phyloP scores from a whole-genome alignment of 2,329 filamentous ascomycete genomes.

The Triangularia setosa region DNA sequence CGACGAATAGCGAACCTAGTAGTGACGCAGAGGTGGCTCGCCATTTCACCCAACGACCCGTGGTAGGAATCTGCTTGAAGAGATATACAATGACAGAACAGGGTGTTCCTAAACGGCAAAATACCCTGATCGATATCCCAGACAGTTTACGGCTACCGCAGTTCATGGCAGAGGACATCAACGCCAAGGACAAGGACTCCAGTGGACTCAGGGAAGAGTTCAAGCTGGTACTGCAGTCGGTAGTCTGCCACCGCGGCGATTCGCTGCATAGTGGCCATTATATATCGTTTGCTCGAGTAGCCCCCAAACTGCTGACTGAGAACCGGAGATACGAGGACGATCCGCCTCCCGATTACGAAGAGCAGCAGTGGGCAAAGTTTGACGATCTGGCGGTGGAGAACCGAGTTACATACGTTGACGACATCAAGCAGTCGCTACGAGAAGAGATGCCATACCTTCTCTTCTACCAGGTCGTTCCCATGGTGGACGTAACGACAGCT shows the following conservation, averaged over 20 bases:
- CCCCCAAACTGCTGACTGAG: conserved; percentile 57
- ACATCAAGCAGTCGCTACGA: conserved; percentile 70
- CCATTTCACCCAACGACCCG: conserved; percentile 80
- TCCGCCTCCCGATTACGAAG: conserved; percentile 62
- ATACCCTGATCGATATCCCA: conserved; percentile 88
- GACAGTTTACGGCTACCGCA: conserved; percentile 75
- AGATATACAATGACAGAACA: conserved; percentile 73
- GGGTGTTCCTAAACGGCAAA: conserved; percentile 66
- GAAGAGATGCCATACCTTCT: conserved; percentile 91
- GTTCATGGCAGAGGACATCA: conserved; percentile 77
- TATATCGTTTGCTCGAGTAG: conserved; percentile 75
- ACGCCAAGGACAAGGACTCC: conserved; percentile 52
- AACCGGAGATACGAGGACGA: conserved; percentile 54
- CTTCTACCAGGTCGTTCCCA: conserved; percentile 91
- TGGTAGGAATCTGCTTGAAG: conserved; percentile 90
- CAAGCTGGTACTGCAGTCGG: conserved; percentile 84
- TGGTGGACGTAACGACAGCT: conserved; percentile 61
- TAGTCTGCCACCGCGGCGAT: conserved; percentile 86
- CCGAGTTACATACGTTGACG: conserved; percentile 72
- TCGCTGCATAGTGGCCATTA: conserved; percentile 90
- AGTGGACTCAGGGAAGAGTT: conserved; percentile 80
- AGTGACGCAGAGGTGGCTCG: conserved; percentile 79
- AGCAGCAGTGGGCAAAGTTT: conserved; percentile 83
- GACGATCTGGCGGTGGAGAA: conserved; percentile 72
- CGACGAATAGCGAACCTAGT: conserved; percentile 47